Evolutionary conservation across 306 rosid species (phyloP).

Genomic region (Dicorynia guianensis): DNA sequence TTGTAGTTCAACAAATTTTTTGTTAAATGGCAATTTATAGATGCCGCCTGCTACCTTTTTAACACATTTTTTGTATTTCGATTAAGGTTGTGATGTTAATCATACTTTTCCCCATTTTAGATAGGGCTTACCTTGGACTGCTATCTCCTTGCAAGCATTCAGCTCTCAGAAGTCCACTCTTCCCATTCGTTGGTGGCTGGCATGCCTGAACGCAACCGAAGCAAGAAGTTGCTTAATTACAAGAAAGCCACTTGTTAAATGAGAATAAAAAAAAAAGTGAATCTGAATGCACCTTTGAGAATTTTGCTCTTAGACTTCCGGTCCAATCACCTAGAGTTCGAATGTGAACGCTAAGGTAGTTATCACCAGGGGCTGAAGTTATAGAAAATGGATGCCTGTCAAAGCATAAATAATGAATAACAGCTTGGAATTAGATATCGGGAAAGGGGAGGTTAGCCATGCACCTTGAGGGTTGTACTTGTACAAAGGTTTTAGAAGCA

Average conservation of each 20-base stretch:
- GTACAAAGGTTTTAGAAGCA: slow-evolving; percentile 5
- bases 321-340: slow-evolving; percentile 75
- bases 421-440: neutral
- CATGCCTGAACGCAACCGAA: slow-evolving; percentile 57
- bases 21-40: neutral
- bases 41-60: slow-evolving; percentile 16
- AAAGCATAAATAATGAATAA: slow-evolving; percentile 22
- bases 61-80: neutral
- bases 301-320: slow-evolving; percentile 52
- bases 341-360: slow-evolving; percentile 70
- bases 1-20: neutral
- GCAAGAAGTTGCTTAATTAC: slow-evolving; percentile 17
- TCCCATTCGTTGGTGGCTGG: slow-evolving; percentile 55
- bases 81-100: neutral
- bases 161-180: slow-evolving; percentile 67
- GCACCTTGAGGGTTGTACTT: slow-evolving; percentile 1
- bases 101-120: neutral
- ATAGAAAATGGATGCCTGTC: slow-evolving; percentile 81
- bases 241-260: slow-evolving; percentile 9
- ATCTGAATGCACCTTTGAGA: slow-evolving; percentile 58
- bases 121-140: slow-evolving; percentile 43
- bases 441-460: neutral
- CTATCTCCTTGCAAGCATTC: slow-evolving; percentile 53
- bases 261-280: neutral
- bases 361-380: slow-evolving; percentile 74